Evolutionary conservation across 2,329 filamentous ascomycete genomes (phyloP).

Genomic region (Pseudogymnoascus sp.): DNA sequence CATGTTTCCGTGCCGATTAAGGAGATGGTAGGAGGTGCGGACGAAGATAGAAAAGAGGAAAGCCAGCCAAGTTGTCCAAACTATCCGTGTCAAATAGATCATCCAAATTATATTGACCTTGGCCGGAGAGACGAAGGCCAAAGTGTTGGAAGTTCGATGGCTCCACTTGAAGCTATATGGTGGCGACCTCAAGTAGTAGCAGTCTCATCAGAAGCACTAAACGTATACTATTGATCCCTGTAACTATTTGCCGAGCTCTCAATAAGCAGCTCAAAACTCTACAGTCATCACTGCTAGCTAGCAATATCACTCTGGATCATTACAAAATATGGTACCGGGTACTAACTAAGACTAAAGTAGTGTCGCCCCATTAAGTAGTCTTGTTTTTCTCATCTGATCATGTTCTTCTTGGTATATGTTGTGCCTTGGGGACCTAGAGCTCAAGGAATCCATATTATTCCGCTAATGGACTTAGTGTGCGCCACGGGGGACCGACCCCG

Average conservation of each 20-base stretch:
- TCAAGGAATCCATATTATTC: constrained; percentile 6
- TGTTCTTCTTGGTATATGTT: background rate
- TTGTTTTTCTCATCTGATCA: too few relatives aligned
- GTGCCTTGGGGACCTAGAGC: background rate
- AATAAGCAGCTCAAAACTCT: background rate
- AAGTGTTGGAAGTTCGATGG: background rate
- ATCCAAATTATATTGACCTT: background rate
- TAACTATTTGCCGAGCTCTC: too few relatives aligned
- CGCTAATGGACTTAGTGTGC: constrained; percentile 27
- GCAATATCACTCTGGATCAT: background rate
- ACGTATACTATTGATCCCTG: too few relatives aligned
- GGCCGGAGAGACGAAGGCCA: background rate
- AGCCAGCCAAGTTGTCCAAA: background rate
- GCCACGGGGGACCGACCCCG: too few relatives aligned
- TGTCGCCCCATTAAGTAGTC: too few relatives aligned
- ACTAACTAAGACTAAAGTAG: too few relatives aligned
- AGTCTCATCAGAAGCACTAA: too few relatives aligned
- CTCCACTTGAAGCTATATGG: background rate
- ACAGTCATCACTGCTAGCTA: background rate
- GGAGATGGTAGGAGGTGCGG: background rate
- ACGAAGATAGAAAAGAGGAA: background rate
- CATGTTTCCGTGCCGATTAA: background rate
- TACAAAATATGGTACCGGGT: background rate
- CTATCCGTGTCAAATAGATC: background rate
- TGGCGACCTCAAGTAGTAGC: too few relatives aligned